A percentile compares a stretch with the other conserved stretches of the same genome.
Conservation (phyloP, 2,329 filamentous ascomycete species). For the Alternaria arbusti region DNA sequence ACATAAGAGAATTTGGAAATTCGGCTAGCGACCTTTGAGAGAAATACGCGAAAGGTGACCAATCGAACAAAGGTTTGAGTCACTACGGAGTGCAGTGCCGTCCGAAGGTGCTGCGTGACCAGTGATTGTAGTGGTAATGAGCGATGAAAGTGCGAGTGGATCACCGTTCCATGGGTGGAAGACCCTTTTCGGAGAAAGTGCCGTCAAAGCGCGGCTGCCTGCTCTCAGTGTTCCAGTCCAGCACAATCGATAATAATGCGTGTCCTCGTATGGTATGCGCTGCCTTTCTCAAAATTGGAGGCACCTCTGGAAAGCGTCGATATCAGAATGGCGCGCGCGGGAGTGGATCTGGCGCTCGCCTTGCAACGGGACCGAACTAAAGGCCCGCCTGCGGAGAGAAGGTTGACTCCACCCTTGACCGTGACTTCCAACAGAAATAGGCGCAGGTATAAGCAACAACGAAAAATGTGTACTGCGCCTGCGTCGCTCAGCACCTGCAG, state of each 20-base stretch:
- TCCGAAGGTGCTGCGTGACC: not conserved
- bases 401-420: conserved; percentile 15
- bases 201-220: not conserved
- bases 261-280: not conserved
- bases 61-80: conserved; percentile 5
- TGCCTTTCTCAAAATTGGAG: not conserved
- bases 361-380: conserved; percentile 11
- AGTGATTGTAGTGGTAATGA: not conserved
- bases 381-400: conserved; percentile 6
- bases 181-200: not conserved
- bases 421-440: conserved; percentile 16
- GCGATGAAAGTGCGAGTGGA: not conserved
- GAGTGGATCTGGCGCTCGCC: conserved; percentile 4
- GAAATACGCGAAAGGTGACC: not conserved
- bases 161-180: conserved; percentile 1
- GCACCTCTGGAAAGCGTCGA: not conserved
- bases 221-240: not conserved
- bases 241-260: not conserved
- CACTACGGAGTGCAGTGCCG: not conserved
- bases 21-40: not conserved
- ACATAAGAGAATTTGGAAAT: not conserved
- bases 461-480: not conserved
- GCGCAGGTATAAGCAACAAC: conserved; percentile 7
- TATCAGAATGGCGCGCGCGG: conserved; percentile 1
- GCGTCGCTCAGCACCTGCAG: not conserved